Base-by-base conservation (phyloP, 352 stramenopile genomes). In the Globisporangium nagaii region DNA sequence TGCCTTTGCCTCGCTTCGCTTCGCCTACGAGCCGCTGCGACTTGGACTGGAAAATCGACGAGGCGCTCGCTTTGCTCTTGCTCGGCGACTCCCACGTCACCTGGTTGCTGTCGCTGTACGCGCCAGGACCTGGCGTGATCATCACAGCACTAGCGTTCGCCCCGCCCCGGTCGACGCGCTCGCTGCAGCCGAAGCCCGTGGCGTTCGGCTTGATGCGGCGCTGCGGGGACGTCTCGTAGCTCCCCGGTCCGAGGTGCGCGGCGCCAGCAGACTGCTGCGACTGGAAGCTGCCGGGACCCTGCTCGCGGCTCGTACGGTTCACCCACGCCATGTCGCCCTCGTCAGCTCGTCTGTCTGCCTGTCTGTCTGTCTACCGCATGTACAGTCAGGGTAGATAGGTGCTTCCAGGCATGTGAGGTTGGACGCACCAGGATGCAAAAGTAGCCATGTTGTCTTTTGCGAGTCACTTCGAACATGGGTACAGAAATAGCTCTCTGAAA, bases 321-420 rank as follows among this genome's bases (percentile, higher is more conserved):
- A 88, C 79, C 79, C 79, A 90, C 54, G 79, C 79, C 79, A 90
- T 90, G 40, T n/a, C n/a, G n/a, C n/a, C n/a, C n/a, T n/a, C n/a
- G n/a, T n/a, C n/a, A n/a, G n/a, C n/a, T n/a, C n/a, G n/a, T n/a
- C 46, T 43, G 9, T 11, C 13, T 41, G 30, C 30, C 19, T 53
- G 11, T 28, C 30, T 13, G 4, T 48, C 20, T 20, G n/a, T 34
- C 41, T 11, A 13, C 11, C 9, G 0, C 36, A 13, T 12, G 1
- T n/a, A 24, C 22, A 13, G n/a, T n/a, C n/a, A n/a, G n/a, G n/a
- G n/a, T n/a, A n/a, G n/a, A n/a, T 12, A 24, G 17, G n/a, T 24
- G 35, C 32, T 11, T 15, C 32, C 13, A 13, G 11, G 5, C 35
- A 20, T 40, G 35, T 17, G n/a, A n/a, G n/a, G n/a, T n/a, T n/a